phyloP scores from a whole-genome alignment of 1,284 basidiomycete species.

The Rhodotorula sp. region DNA sequence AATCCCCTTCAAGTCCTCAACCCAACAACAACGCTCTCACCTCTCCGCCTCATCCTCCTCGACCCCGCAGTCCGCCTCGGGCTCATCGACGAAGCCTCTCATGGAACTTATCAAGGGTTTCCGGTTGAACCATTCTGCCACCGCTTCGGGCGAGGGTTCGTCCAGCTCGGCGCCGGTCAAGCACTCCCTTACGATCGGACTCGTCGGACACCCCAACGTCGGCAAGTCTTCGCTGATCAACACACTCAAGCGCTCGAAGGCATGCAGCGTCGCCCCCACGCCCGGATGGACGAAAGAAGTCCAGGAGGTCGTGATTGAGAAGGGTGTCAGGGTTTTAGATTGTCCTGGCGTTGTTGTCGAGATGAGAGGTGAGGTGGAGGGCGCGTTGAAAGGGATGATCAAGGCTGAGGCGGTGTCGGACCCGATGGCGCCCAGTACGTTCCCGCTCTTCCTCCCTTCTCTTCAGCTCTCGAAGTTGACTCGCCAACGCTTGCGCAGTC shows the following conservation, averaged over 20 bases:
- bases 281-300: constrained; percentile 92
- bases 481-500: constrained; percentile 54
- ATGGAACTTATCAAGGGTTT: constrained; percentile 89
- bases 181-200: constrained; percentile 71
- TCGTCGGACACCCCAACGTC: constrained; percentile 96
- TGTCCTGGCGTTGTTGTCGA: constrained; percentile 92
- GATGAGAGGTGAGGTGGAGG: constrained; percentile 60
- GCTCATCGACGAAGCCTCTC: constrained; percentile 65
- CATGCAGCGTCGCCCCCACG: constrained; percentile 90
- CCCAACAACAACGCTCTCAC: constrained; percentile 73
- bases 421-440: constrained; percentile 77
- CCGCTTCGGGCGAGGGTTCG: constrained; percentile 7
- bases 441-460: not conserved
- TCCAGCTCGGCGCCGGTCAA: constrained; percentile 12
- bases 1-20: constrained; percentile 87
- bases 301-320: constrained; percentile 90
- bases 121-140: constrained; percentile 46
- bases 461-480: not conserved
- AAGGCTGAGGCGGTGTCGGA: constrained; percentile 90
- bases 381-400: constrained; percentile 85
- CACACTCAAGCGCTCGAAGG: constrained; percentile 83
- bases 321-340: constrained; percentile 86
- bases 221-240: constrained; percentile 96
- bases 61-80: constrained; percentile 55
- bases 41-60: constrained; percentile 64